Conservation (phyloP, 495 filamentous ascomycete species). For the Friedmanniomyces endolithicus region DNA sequence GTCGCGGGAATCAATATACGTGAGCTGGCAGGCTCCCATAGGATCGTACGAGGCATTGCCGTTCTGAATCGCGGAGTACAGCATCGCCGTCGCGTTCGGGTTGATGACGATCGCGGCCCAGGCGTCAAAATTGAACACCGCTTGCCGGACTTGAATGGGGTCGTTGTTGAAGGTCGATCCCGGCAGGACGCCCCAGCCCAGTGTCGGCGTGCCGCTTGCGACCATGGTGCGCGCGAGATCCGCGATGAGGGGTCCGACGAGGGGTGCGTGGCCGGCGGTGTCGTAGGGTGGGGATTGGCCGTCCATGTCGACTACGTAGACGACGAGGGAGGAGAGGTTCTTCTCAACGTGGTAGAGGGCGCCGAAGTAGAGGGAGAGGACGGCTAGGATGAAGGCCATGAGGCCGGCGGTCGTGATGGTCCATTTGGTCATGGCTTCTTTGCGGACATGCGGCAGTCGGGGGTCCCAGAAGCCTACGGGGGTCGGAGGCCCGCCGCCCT, state of each 20-base stretch:
- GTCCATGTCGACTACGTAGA: constrained; percentile 26
- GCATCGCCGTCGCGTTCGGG: constrained; percentile 49
- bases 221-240: constrained; percentile 15
- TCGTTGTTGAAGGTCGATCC: constrained; percentile 46
- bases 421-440: constrained; percentile 20
- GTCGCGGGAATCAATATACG: constrained; percentile 49
- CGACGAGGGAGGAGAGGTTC: constrained; percentile 15
- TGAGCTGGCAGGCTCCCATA: constrained; percentile 45
- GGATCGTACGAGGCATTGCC: constrained; percentile 55
- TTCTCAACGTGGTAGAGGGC: constrained; percentile 17
- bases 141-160: constrained; percentile 46
- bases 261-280: constrained; percentile 10
- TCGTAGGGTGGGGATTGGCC: constrained; percentile 21
- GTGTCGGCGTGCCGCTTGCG: constrained; percentile 1
- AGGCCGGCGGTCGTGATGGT: constrained; percentile 16
- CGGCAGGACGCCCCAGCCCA: constrained; percentile 12
- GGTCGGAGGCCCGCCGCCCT: neutral
- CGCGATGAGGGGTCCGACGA: constrained; percentile 21
- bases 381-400: constrained; percentile 19
- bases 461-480: constrained; percentile 21
- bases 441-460: constrained; percentile 14
- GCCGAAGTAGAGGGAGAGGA: constrained; percentile 22
- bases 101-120: constrained; percentile 56
- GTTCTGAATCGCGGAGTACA: constrained; percentile 43
- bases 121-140: constrained; percentile 48